Conservation (phyloP, 768 basidiomycete genomes). For the Gelatoporia subvermispora region DNA sequence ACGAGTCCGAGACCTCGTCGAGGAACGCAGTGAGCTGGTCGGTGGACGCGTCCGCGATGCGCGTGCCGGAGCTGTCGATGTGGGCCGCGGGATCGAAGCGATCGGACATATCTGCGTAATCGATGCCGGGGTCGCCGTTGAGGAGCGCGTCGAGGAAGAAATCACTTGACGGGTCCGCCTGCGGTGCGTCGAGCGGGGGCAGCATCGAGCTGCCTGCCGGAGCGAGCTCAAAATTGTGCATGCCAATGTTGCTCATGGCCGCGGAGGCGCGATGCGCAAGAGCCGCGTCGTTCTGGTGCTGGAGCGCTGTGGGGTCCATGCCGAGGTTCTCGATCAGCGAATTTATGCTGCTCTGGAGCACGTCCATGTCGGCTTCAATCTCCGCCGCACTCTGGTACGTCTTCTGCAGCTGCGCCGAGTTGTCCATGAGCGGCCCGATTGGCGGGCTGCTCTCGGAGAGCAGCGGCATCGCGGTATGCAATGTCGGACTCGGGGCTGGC, state of each 20-base stretch:
- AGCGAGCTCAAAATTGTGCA: not conserved
- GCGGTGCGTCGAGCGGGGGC: not conserved
- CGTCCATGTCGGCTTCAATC: conserved; percentile 70
- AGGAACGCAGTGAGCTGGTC: conserved; percentile 39
- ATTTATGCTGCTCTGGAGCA: conserved; percentile 62
- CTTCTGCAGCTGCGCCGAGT: conserved; percentile 42
- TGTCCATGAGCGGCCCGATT: conserved; percentile 30
- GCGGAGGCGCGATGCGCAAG: conserved; percentile 1
- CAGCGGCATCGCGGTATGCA: conserved; percentile 19
- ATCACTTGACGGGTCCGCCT: conserved; percentile 16
- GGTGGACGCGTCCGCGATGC: conserved; percentile 27
- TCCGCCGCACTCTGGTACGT: conserved; percentile 58
- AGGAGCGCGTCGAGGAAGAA: conserved; percentile 37
- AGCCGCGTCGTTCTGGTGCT: not conserved
- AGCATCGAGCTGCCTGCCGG: not conserved
- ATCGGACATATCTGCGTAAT: conserved; percentile 28
- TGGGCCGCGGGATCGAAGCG: conserved; percentile 27
- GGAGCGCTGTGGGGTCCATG: conserved; percentile 43
- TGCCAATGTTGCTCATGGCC: conserved; percentile 11
- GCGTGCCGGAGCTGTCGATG: conserved; percentile 21
- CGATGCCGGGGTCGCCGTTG: conserved; percentile 30
- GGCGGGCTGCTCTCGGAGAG: conserved; percentile 23
- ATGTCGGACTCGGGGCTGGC: conserved; percentile 16
- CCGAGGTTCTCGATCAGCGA: conserved; percentile 69
- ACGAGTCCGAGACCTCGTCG: conserved; percentile 35